Base-by-base conservation (phyloP, 1,284 basidiomycete genomes). In the Marasmius tenuissimus region DNA sequence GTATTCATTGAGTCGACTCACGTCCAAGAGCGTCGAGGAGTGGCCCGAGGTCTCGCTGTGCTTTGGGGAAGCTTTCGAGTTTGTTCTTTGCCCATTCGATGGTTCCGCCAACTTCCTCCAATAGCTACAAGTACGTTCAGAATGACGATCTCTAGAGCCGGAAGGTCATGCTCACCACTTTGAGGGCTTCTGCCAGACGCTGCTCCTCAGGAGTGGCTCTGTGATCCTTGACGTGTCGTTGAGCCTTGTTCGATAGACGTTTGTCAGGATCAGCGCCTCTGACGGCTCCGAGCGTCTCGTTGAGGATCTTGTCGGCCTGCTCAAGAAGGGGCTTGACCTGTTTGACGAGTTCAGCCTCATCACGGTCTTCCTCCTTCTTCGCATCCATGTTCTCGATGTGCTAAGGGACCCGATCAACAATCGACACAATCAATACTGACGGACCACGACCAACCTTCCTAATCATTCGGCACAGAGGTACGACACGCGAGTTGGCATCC, bases 1-100 rank as follows among this genome's bases (percentile, higher is more conserved):
- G 27, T 27, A 38, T 20, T 18, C 14, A 14, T 34, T 16, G 18
- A 40, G 40, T 33, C 18, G 39, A 57, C 62, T 27, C 47, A 63
- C 62, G 61, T 16, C 62, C 59, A 35, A 63, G 67, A 16, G 75
- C 72, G 55, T 74, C 75, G 9, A 78, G 67, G 10, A 79, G 63
- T 27, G 76, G 77, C 4, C 75, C 75, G 18, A 78, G 73, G 58
- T 78, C 73, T 47, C 64, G 67, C 69, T 78, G 76, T 2, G 76
- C 76, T 57, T 76, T 75, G 1, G 77, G 76, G 68, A 75, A 75
- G 11, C 69, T 67, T 18, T 76, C 71, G 37, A 78, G 67, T 62
- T 77, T 77, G 58, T 73, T 69, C 51, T 68, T 70, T 1, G 76
- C 77, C 74, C 76, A 77, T 37, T 78, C 74, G 57, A 78, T 75